Conservation (phyloP, 257 asterid species). For the Plantago major region DNA sequence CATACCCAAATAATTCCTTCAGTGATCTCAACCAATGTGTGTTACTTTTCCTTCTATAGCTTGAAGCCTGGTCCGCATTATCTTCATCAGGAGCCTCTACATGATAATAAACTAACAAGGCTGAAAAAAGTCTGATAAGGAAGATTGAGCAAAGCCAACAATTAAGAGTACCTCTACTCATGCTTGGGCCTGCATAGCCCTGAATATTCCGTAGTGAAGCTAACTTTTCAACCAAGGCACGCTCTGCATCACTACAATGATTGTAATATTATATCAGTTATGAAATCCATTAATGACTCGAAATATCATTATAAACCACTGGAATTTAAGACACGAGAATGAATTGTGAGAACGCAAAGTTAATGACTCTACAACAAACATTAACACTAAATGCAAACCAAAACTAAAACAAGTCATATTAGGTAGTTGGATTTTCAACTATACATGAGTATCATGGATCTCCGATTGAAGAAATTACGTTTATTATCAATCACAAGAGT, state of each 20-base stretch:
- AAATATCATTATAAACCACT: background rate
- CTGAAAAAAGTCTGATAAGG: constrained; percentile 4
- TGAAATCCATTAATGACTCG: constrained; percentile 8
- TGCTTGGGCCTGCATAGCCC: constrained; percentile 25
- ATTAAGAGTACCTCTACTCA: constrained; percentile 27
- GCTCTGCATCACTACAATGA: constrained; percentile 68
- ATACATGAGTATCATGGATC: no score
- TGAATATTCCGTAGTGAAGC: constrained; percentile 56
- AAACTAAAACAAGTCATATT: no score
- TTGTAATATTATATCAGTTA: constrained; percentile 22
- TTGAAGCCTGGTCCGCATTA: constrained; percentile 31
- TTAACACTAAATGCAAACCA: no score
- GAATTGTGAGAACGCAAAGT: no score
- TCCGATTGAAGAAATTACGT: no score
- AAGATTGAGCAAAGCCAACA: constrained; percentile 2
- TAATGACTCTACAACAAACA: no score
- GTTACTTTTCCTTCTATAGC: constrained; percentile 26
- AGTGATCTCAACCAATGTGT: constrained; percentile 60
- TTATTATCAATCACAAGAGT: no score
- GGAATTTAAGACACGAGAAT: no score
- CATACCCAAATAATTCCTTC: constrained; percentile 62
- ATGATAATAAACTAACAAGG: constrained; percentile 16
- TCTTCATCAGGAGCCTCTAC: constrained; percentile 26
- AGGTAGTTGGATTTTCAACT: no score
- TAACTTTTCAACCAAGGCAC: constrained; percentile 65